Base-by-base conservation (phyloP, 1,284 basidiomycete species). In the Tremellales sp. region DNA sequence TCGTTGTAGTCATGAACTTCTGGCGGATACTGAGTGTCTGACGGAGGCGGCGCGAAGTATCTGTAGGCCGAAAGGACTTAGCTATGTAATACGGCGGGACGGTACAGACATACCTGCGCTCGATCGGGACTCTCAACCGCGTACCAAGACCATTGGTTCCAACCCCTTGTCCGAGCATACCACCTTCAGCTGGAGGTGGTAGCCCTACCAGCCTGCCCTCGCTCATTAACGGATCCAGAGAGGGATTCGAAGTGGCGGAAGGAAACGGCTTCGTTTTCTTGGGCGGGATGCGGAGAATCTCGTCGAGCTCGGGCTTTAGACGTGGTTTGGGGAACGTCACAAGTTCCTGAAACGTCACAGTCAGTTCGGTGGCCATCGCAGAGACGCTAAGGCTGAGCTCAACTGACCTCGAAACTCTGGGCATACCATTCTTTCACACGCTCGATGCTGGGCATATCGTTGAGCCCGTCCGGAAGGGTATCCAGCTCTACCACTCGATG, bases 401-500 rank as follows among this genome's bases (percentile, higher is more conserved):
- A 25, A 75, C 81, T 53, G 45, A 92, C 92, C 79, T 97, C 88
- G 65, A 98, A 98, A 14, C 89, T 93, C 76, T 98, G 90, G 0
- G 93, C 94, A 68, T 98, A 98, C 94, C 94, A 98, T 66, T 95
- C 85, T 76, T 94, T 94, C 56, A 98, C 94, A 66, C 88, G 91
- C 56, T 86, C 82, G 57, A 98, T 97, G 39, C 86, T 89, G 0
- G 87, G 84, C 93, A 95, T 97, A 48, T 84, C 81, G 62, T 84
- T 85, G 51, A 98, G 78, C 43, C 90, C 86, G 71, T 97, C 87
- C 0, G 95, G 94, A 4, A 99, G 79, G 59, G 91, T 84, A 63
- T 97, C 91, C 31, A 99, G 81, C 75, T 99, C 94, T 68, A 94
- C 93, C 33, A 95, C 92, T 28, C 95, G 82, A 69, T 99, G 94